These are phyloP conservation scores for Houttuynia cordata DNA, from an alignment of 164 flowering plant genomes.

Conservation along the genomic window DNA sequence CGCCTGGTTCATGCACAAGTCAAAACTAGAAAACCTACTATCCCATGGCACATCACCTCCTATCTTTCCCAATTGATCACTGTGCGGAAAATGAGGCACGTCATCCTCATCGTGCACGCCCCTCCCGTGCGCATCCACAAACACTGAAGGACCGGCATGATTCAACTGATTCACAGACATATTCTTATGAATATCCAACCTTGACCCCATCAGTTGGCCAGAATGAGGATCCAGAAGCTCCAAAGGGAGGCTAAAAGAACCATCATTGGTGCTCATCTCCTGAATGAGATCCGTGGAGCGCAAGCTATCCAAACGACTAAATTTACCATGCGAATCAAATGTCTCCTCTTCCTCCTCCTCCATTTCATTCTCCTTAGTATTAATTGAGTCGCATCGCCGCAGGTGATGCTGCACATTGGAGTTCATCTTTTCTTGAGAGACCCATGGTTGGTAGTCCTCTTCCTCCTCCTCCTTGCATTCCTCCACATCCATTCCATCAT, in stretches of 20 bases:
- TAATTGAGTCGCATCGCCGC: constrained; percentile 26
- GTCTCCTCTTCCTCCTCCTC: constrained; percentile 11
- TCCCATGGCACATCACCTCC: constrained; percentile 46
- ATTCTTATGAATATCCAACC: constrained; percentile 18
- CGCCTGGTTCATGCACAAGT: constrained; percentile 34
- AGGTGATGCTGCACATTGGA: constrained; percentile 17
- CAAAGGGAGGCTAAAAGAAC: constrained; percentile 22
- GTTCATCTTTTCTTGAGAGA: background rate
- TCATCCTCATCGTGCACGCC: constrained; percentile 36
- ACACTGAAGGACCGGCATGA: constrained; percentile 28
- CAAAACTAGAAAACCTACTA: constrained; percentile 24
- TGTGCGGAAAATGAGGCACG: constrained; percentile 15
- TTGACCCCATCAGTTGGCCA: constrained; percentile 27
- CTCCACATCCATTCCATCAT: constrained; percentile 32
- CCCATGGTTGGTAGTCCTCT: background rate
- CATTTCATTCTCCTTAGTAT: constrained; percentile 10
- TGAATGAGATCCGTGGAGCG: constrained; percentile 37
- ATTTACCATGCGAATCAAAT: constrained; percentile 8
- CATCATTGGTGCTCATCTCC: constrained; percentile 27
- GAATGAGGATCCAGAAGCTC: constrained; percentile 31
- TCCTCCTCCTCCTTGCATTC: constrained; percentile 23
- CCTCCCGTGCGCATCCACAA: constrained; percentile 39
- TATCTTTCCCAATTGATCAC: constrained; percentile 40
- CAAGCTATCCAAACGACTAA: constrained; percentile 21
- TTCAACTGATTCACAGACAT: constrained; percentile 5